Evolutionary conservation across 345 rosid genomes (phyloP).

Genomic region (Hevea brasiliensis): DNA sequence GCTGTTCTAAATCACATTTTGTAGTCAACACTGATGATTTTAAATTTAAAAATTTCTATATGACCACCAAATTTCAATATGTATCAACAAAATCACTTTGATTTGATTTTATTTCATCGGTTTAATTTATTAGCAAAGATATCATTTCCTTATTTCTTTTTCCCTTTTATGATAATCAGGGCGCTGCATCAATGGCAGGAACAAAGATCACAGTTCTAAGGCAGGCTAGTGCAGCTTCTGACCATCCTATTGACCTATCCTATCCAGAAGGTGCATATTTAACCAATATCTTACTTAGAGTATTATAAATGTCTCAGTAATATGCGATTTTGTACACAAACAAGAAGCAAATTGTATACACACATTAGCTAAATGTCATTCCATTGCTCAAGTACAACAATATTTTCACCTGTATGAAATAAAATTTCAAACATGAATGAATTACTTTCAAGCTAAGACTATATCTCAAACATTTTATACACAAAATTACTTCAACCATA

Average conservation of each 20-base stretch:
- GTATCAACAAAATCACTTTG: no score
- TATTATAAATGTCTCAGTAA: conserved; percentile 23
- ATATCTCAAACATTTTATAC: not conserved
- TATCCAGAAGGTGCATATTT: conserved; percentile 87
- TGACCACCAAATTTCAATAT: no score
- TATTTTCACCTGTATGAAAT: no score
- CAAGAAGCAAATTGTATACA: not conserved
- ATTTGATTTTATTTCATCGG: no score
- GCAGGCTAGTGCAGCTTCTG: conserved; percentile 77
- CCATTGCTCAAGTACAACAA: no score
- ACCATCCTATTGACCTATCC: conserved; percentile 84
- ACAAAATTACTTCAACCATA: conserved; percentile 1
- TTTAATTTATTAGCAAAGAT: no score
- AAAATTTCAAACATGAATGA: not conserved
- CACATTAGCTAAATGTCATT: not conserved
- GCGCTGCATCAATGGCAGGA: conserved; percentile 67
- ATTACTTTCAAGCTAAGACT: not conserved
- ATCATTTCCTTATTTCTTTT: not conserved
- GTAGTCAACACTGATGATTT: no score
- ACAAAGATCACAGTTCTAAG: conserved; percentile 63
- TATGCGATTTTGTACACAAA: not conserved
- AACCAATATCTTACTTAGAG: conserved; percentile 61
- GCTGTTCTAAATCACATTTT: no score
- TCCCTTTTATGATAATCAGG: conserved; percentile 26
- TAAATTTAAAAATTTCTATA: no score